Evolutionary conservation across 768 basidiomycete species (phyloP), one percentile per base, ranked within the genome.

Genomic region (Serendipita sp.): DNA sequence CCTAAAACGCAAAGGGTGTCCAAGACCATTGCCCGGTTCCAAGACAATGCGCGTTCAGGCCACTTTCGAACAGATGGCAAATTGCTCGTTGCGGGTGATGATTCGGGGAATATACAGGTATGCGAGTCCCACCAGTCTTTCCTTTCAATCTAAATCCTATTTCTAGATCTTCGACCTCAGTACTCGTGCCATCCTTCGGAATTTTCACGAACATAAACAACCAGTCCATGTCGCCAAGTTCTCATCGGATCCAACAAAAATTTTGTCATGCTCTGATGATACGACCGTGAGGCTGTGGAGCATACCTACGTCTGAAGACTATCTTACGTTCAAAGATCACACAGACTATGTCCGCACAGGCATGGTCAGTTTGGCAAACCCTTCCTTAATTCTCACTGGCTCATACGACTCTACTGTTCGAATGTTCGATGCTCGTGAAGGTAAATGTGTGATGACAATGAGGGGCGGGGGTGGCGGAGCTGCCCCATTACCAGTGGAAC

Each of bases 291-390:
- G 84, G 71, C 76, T 98, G 1, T 98, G 93, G 89, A 96, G 98
- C 73, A 83, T 98, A 16, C 90, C 96, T 3, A 90, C 93, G 4
- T 86, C 95, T 72, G 77, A 85, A 0, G 78, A 84, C 45, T 75
- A 91, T 64, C 77, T 78, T 13, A 92, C 90, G 20, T 92, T 99
- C 69, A 75, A 79, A 26, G 81, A 84, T 60, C 96, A 99, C 71
- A 83, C 88, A 44, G 96, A 99, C 76, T 99, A 99, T 71, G 91
- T 99, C 66, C 92, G 95, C 44, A 83, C 94, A 1, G 96, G 92
- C 3, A 82, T 90, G 70, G 83, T 96, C 56, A 88, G 90, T 24
- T 78, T 86, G 11, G 81, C 84, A 22, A 87, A 90, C 68, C 90
- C 92, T 3, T 79, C 88, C 70, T 77, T 97, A 61, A 70, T 98